Base-by-base conservation (phyloP, 2,329 filamentous ascomycete genomes). In the Curvularia lunata region DNA sequence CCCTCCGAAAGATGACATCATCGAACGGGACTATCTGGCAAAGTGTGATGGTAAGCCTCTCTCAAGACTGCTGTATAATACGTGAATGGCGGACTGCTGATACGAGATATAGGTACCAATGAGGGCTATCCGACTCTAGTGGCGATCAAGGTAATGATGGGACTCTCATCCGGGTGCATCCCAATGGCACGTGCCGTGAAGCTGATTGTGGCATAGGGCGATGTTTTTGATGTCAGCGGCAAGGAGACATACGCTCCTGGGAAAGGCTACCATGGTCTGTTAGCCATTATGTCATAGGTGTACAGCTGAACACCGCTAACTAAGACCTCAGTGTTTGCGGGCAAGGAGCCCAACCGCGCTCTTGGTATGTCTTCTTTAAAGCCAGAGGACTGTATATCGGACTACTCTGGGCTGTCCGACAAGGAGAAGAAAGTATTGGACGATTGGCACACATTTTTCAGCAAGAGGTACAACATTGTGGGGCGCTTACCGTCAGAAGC, bases 391-490 rank as follows among this genome's bases (percentile, higher is more conserved):
- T 94, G 91, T 64, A 60, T 71, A 40, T 81, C 95, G 2, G 89
- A 97, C 49, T 98, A 91, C 90, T 83, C 89, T 56, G 90, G 92
- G 70, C 82, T 99, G 50, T 82, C 84, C 13, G 92, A 96, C 21
- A 92, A 95, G 78, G 88, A 97, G 76, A 91, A 95, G 81, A 86
- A 86, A 25, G 88, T 90, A 3, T 80, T 99, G 60, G 85, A 94
- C 52, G 95, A 99, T 77, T 99, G 95, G 95, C 87, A 89, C 63
- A 96, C 90, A 1, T 99, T 96, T 80, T 99, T 99, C 79, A 91
- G 90, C 66, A 99, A 98, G 82, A 85, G 95, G 56, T 99, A 99
- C 81, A 98, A 97, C 70, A 85, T 98, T 50, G 87, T 96, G 46
- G 92, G 91, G 8, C 68, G 69, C 50, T 62, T 78, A 25, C 66